phyloP scores from a whole-genome alignment of 2,329 filamentous ascomycete genomes.

The Aphanoascus verrucosus region DNA sequence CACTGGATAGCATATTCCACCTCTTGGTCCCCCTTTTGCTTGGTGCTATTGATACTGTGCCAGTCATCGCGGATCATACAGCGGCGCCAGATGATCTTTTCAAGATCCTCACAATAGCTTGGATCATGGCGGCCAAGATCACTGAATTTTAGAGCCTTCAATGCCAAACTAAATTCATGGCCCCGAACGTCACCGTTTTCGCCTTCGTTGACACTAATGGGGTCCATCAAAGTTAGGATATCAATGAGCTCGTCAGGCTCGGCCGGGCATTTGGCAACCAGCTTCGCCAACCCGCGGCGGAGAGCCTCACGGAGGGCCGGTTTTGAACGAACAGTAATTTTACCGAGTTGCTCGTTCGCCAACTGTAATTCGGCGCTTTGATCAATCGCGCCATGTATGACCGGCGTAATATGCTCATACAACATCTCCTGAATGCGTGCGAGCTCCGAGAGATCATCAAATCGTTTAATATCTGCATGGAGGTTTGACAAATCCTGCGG shows the following conservation, averaged over 20 bases:
- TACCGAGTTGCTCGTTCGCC: conserved; percentile 55
- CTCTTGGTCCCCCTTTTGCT: conserved; percentile 59
- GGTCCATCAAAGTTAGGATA: conserved; percentile 64
- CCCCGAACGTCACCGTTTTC: conserved; percentile 40
- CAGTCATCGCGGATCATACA: conserved; percentile 78
- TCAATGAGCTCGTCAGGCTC: conserved; percentile 45
- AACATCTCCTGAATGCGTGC: conserved; percentile 71
- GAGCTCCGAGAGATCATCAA: conserved; percentile 56
- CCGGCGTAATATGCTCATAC: conserved; percentile 58
- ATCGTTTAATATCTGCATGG: conserved; percentile 39
- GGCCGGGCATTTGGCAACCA: conserved; percentile 63
- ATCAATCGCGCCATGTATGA: conserved; percentile 64
- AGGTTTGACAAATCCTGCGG: conserved; percentile 27
- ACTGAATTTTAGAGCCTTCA: conserved; percentile 45
- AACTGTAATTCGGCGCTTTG: conserved; percentile 66
- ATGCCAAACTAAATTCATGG: conserved; percentile 63
- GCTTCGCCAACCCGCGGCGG: conserved; percentile 55
- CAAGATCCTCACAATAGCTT: conserved; percentile 46
- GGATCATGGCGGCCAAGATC: conserved; percentile 44
- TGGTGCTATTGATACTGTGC: conserved; percentile 65
- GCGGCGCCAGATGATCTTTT: conserved; percentile 73
- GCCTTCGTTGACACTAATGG: conserved; percentile 37
- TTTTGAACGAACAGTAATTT: conserved; percentile 46
- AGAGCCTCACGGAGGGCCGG: conserved; percentile 62
- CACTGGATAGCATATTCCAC: conserved; percentile 51